phyloP scores from a whole-genome alignment of 2,329 filamentous ascomycete genomes.

The Pseudogymnoascus sp. region DNA sequence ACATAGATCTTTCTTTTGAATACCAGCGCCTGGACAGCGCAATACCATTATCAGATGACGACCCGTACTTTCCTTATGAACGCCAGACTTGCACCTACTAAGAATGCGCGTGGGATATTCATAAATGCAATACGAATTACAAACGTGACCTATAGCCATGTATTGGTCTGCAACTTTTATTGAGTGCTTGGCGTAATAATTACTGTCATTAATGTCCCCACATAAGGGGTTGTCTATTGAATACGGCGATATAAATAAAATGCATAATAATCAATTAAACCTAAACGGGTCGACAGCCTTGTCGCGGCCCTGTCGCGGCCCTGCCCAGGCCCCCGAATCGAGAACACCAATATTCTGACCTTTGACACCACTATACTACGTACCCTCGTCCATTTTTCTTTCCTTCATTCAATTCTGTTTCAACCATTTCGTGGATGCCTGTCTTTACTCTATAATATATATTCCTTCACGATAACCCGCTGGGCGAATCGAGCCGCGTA shows the following conservation, averaged over 20 bases:
- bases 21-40: neutral
- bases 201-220: neutral
- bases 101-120: neutral
- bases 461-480: slow-evolving; percentile 1
- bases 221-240: slow-evolving; percentile 7
- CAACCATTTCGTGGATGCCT: neutral
- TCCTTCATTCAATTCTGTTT: neutral
- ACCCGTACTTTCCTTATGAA: neutral
- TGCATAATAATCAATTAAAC: slow-evolving; percentile 7
- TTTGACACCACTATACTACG: slow-evolving; percentile 6
- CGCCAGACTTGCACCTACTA: neutral
- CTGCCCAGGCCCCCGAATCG: neutral
- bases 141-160: neutral
- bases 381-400: slow-evolving; percentile 7
- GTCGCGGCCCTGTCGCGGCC: neutral
- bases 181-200: neutral
- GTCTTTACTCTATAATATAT: slow-evolving; percentile 7
- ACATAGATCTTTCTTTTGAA: slow-evolving; percentile 5
- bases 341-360: slow-evolving; percentile 5
- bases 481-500: neutral
- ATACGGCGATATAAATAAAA: slow-evolving; percentile 5
- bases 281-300: slow-evolving; percentile 10
- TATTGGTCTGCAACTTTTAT: neutral
- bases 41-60: slow-evolving; percentile 5
- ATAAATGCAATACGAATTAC: slow-evolving; percentile 1